Evolutionary conservation across 2,329 filamentous ascomycete species (phyloP).

Genomic region (Lasiodiplodia sp.): DNA sequence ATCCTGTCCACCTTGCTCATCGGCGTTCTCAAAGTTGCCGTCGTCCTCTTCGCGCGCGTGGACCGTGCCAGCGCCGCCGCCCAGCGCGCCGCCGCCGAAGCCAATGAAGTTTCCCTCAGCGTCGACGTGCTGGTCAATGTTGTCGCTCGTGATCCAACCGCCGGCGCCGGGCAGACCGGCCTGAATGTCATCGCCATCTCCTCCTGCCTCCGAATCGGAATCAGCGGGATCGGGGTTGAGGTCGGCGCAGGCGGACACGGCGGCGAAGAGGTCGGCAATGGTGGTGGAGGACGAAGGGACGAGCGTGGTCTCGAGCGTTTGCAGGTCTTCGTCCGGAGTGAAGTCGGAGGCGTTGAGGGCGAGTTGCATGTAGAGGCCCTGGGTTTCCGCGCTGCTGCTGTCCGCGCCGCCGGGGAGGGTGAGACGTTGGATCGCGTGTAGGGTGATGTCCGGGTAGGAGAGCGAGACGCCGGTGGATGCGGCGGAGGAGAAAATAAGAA

Average conservation of each 20-base stretch:
- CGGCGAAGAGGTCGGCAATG: conserved; percentile 67
- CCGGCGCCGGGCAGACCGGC: conserved; percentile 67
- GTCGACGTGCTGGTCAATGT: conserved; percentile 74
- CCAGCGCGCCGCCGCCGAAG: conserved; percentile 39
- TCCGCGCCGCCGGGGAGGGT: conserved; percentile 30
- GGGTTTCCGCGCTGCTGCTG: conserved; percentile 12
- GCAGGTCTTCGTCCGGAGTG: conserved; percentile 67
- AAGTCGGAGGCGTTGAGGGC: conserved; percentile 60
- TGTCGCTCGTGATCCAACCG: conserved; percentile 91
- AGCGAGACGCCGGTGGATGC: conserved; percentile 70
- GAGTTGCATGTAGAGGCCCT: conserved; percentile 46
- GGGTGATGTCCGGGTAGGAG: conserved; percentile 75
- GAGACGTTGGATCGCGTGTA: conserved; percentile 75
- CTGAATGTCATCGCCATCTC: conserved; percentile 59
- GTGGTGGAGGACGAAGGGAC: conserved; percentile 55
- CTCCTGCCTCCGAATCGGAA: conserved; percentile 60
- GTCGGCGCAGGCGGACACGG: conserved; percentile 77
- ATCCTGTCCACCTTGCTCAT: conserved; percentile 16
- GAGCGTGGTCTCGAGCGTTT: conserved; percentile 72
- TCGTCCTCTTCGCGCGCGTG: conserved; percentile 42
- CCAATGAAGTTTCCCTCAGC: conserved; percentile 49
- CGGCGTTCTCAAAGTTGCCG: conserved; percentile 3
- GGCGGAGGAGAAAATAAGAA: conserved; percentile 69
- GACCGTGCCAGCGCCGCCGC: conserved; percentile 48
- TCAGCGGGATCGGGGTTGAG: conserved; percentile 74